Base-by-base conservation (phyloP, 768 basidiomycete species). In the Scleroderma citrinum region DNA sequence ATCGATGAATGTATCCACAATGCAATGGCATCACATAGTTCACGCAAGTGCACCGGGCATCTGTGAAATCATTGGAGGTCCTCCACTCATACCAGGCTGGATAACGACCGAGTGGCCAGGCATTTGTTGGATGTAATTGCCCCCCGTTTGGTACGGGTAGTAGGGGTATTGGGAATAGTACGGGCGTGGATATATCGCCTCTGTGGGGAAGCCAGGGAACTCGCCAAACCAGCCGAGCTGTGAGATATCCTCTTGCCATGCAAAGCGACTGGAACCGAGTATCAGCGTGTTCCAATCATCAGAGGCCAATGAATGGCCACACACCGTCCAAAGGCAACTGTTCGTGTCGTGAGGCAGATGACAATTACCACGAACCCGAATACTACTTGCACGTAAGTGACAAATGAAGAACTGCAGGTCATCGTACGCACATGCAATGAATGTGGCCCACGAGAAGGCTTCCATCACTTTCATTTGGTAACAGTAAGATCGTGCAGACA, bases 191-290 rank as follows among this genome's bases (percentile, higher is more conserved):
- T 56, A 52, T 20, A 59, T 3, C 16, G 54, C 41, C 45, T 67
- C 67, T 5, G 50, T 56, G 40, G 65, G 65, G 59, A 80, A 83
- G 34, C 82, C 83, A 20, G 85, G 84, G 55, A 71, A 70, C 70
- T 89, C 81, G 41, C 80, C 80, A 58, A 83, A 89, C 87, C 87
- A 89, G 2, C 82, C 83, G 10, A 90, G 73, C 55, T 88, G 84
- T 71, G 65, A 56, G 52, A 73, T 67, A 49, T 66, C 58, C 51
- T 62, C 57, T 21, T 52, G 49, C 69, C 69, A 71, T 12, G 65
- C 69, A 30, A 61, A 66, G 38, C 49, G 32, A 10, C 63, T 64
- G 31, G 29, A 36, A 35, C 32, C 36, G 5, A 24, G 54, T 20
- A 56, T 48, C 30, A 12, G 10, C 42, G 34, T 19, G 3, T 40